A percentile compares a stretch with the other conserved stretches of the same genome.
These are phyloP conservation scores for Pseudozyma sp. DNA, from an alignment of 1,284 basidiomycete species.

Conservation along the genomic window DNA sequence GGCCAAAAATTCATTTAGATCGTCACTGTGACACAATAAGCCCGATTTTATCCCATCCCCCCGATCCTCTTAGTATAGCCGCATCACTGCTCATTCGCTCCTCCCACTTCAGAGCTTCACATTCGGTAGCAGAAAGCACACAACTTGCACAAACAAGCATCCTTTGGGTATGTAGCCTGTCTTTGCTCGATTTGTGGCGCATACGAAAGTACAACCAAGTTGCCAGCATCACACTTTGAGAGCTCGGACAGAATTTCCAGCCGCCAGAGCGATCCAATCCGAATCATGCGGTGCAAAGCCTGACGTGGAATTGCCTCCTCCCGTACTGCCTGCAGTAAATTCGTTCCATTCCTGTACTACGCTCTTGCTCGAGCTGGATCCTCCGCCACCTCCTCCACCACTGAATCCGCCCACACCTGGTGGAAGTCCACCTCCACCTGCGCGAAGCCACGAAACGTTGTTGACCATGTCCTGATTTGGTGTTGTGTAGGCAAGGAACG, in stretches of 20 bases:
- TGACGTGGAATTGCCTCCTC: slow-evolving; percentile 12
- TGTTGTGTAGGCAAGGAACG: slow-evolving; percentile 64
- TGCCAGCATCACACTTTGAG: slow-evolving; percentile 35
- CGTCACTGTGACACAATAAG: too few species aligned
- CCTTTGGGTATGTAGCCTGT: background rate
- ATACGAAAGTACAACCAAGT: background rate
- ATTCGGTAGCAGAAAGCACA: too few species aligned
- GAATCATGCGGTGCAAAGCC: slow-evolving; percentile 49
- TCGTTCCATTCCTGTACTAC: slow-evolving; percentile 68
- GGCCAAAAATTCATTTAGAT: too few species aligned
- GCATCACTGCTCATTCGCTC: too few species aligned
- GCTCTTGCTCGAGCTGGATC: slow-evolving; percentile 43
- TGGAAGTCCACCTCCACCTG: slow-evolving; percentile 32
- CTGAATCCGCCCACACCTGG: slow-evolving; percentile 39
- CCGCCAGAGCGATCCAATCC: slow-evolving; percentile 53
- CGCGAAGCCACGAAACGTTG: slow-evolving; percentile 66
- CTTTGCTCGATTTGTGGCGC: too few species aligned
- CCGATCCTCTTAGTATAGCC: too few species aligned
- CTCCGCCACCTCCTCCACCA: slow-evolving; percentile 20
- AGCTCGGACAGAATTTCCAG: slow-evolving; percentile 43
- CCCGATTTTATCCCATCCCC: too few species aligned
- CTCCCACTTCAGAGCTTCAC: too few species aligned
- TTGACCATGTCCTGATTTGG: slow-evolving; percentile 66
- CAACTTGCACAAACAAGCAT: background rate
- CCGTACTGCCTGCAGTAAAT: slow-evolving; percentile 48